These are phyloP conservation scores for Lunularia cruciata DNA, from an alignment of 225 moss, liverwort and hornwort species.

Conservation along the genomic window DNA sequence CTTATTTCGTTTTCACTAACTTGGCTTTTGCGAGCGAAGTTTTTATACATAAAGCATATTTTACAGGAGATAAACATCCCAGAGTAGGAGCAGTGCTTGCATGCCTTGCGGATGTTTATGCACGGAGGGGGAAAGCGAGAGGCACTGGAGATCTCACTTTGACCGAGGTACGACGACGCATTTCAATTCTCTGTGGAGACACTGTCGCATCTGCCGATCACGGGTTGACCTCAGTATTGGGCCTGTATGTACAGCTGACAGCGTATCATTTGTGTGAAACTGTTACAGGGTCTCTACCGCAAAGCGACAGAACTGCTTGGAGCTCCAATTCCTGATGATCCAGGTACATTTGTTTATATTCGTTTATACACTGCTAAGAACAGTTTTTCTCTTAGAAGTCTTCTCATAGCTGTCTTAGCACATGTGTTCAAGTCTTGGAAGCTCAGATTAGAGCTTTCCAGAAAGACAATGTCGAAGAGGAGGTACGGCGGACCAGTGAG, in stretches of 20 bases:
- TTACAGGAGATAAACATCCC: constrained; percentile 70
- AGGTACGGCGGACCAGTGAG: no score
- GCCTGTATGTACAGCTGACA: background rate
- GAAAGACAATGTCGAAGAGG: no score
- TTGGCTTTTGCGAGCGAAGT: no score
- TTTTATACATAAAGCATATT: no score
- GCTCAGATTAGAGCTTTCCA: no score
- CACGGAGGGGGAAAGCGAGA: constrained; percentile 60
- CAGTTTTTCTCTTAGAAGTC: no score
- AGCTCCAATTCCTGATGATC: constrained; percentile 61
- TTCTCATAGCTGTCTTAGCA: no score
- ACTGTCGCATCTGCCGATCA: background rate
- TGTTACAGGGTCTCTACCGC: constrained; percentile 70
- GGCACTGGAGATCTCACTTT: constrained; percentile 71
- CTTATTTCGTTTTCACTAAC: no score
- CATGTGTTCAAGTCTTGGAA: no score
- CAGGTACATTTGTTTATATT: constrained; percentile 43
- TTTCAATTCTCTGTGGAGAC: background rate
- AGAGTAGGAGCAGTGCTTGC: constrained; percentile 68
- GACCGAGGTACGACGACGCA: constrained; percentile 66
- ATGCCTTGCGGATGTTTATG: constrained; percentile 81
- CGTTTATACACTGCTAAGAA: no score
- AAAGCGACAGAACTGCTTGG: constrained; percentile 65
- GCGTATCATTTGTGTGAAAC: background rate
- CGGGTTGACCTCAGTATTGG: no score